Conservation (phyloP, 2,329 filamentous ascomycete genomes). For the Pseudogymnoascus sp. region DNA sequence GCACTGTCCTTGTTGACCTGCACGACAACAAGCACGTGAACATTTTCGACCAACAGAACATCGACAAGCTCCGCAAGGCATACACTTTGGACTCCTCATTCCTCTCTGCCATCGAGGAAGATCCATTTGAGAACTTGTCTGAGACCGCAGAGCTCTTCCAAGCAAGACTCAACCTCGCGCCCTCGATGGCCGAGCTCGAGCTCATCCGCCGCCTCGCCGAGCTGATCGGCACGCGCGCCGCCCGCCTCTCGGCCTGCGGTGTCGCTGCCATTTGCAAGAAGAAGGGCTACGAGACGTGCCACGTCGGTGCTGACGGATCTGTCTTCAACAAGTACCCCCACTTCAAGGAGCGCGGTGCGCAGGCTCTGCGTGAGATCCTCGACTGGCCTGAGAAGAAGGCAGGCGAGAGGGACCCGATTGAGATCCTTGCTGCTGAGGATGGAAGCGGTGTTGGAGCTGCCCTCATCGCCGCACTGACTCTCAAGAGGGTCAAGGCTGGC, state of each 20-base stretch:
- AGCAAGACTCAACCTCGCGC: constrained; percentile 64
- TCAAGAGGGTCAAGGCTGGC: constrained; percentile 58
- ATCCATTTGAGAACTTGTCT: constrained; percentile 90
- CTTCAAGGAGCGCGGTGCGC: constrained; percentile 88
- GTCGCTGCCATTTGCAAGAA: constrained; percentile 96
- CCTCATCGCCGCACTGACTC: constrained; percentile 72
- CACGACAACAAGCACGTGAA: constrained; percentile 69
- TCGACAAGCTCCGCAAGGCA: constrained; percentile 71
- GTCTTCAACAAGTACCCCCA: constrained; percentile 99
- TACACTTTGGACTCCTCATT: constrained; percentile 93
- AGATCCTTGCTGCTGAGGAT: constrained; percentile 86
- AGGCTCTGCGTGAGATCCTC: constrained; percentile 87
- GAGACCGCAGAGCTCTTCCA: constrained; percentile 81
- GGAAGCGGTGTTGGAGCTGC: constrained; percentile 96
- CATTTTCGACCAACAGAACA: constrained; percentile 80
- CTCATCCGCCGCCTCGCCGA: constrained; percentile 84
- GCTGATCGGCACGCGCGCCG: constrained; percentile 89
- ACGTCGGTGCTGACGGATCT: constrained; percentile 93
- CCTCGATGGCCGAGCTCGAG: constrained; percentile 75
- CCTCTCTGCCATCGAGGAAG: constrained; percentile 88
- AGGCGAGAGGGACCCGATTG: constrained; percentile 78
- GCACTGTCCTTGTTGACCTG: constrained; percentile 76
- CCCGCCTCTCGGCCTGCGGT: constrained; percentile 87
- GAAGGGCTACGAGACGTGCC: constrained; percentile 81
- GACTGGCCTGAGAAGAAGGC: constrained; percentile 76